Percentiles rank a stretch among this genome's conserved stretches.
Evolutionary conservation across 306 rosid species (phyloP).

Genomic region (Abrus pulchellus): DNA sequence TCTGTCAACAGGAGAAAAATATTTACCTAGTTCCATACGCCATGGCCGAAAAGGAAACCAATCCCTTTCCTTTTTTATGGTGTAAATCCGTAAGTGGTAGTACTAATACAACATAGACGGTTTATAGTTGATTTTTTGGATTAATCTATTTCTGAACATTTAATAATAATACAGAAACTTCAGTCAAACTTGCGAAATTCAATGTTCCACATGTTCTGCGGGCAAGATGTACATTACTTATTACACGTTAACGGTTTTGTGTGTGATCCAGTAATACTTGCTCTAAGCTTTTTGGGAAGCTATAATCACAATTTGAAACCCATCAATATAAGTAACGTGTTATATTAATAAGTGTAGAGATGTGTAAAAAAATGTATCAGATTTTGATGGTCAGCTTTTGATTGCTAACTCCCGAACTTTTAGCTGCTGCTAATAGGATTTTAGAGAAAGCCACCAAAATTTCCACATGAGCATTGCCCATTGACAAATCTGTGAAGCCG

Average conservation of each 20-base stretch:
- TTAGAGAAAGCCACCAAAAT: slow-evolving; percentile 62
- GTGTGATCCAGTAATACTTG: not conserved
- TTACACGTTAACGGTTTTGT: not conserved
- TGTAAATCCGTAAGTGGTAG: not conserved
- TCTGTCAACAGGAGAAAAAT: not conserved
- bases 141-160: not conserved
- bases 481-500: slow-evolving; percentile 77
- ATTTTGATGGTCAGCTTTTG: slow-evolving; percentile 43
- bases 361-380: slow-evolving; percentile 29
- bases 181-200: not conserved
- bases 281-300: slow-evolving; percentile 10
- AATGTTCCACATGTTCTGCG: not conserved
- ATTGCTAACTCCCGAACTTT: slow-evolving; percentile 17
- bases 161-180: not conserved
- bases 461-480: slow-evolving; percentile 85
- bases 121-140: not conserved
- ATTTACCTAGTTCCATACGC: not conserved
- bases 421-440: slow-evolving; percentile 23
- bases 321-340: not conserved
- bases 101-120: not conserved
- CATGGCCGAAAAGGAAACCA: not conserved
- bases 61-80: not conserved
- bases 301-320: slow-evolving; percentile 36
- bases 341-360: slow-evolving; percentile 9
- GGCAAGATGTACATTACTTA: slow-evolving; percentile 16